Percentiles rank a stretch among this genome's conserved stretches.
Conservation (phyloP, 1,284 basidiomycete species). For the Pseudozyma pruni region DNA sequence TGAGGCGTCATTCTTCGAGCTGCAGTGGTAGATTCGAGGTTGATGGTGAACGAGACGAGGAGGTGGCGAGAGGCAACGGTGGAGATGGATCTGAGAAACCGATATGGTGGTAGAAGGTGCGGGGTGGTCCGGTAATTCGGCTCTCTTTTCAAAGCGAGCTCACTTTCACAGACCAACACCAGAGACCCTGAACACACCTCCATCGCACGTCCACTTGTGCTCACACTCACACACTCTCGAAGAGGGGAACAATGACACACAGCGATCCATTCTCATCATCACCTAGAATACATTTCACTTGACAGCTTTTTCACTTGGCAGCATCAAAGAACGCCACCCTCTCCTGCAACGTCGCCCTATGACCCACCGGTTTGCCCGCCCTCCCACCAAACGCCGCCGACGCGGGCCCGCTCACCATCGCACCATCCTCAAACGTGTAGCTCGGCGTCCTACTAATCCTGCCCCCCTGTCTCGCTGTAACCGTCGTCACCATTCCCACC, state of each 20-base stretch:
- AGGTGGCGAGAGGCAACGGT: not conserved
- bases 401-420: not conserved
- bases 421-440: conserved; percentile 11
- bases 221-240: too few relatives aligned
- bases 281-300: not conserved
- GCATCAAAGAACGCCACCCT: conserved; percentile 58
- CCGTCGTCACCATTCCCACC: conserved; percentile 2
- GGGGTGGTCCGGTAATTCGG: conserved; percentile 1
- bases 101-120: too few relatives aligned
- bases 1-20: conserved; percentile 1
- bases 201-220: conserved; percentile 1
- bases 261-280: too few relatives aligned
- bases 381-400: conserved; percentile 28
- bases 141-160: too few relatives aligned
- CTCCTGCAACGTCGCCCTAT: conserved; percentile 41
- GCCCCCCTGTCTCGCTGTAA: conserved; percentile 13
- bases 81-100: not conserved
- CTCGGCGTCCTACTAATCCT: conserved; percentile 24
- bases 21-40: not conserved
- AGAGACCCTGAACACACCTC: not conserved
- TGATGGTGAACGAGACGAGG: not conserved
- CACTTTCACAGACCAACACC: too few relatives aligned
- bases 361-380: conserved; percentile 34
- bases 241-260: too few relatives aligned
- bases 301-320: conserved; percentile 25